Evolutionary conservation across 768 basidiomycete genomes (phyloP).

Genomic region (Leccinum subtestaceum): DNA sequence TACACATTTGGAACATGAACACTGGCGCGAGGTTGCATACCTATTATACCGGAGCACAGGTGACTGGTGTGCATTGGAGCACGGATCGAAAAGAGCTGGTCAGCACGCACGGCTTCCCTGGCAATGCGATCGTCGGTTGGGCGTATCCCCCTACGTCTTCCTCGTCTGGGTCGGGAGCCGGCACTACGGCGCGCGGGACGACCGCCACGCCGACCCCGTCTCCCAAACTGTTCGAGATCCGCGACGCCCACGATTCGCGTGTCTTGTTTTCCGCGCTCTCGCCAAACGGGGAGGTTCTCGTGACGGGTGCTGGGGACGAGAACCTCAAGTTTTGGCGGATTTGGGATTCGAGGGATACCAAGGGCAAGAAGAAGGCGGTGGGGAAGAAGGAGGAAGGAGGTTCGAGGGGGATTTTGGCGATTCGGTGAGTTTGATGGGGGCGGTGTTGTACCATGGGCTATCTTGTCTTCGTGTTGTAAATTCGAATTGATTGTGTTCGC

Average conservation of each 20-base stretch:
- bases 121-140: conserved; percentile 78
- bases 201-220: conserved; percentile 15
- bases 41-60: conserved; percentile 82
- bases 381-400: conserved; percentile 35
- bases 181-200: conserved; percentile 7
- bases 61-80: conserved; percentile 88
- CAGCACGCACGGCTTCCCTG: conserved; percentile 93
- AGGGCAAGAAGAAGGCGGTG: conserved; percentile 30
- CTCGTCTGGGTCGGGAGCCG: conserved; percentile 24
- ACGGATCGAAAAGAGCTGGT: conserved; percentile 86
- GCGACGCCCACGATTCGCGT: conserved; percentile 90
- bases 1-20: conserved; percentile 88
- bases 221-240: conserved; percentile 49
- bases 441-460: neutral
- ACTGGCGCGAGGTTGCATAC: conserved; percentile 91
- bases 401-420: conserved; percentile 33
- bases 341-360: conserved; percentile 58
- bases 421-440: conserved; percentile 28
- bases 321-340: conserved; percentile 96
- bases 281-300: conserved; percentile 88
- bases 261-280: conserved; percentile 83
- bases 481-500: neutral
- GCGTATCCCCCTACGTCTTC: conserved; percentile 59
- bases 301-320: conserved; percentile 92
- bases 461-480: neutral